Evolutionary conservation across 176 grass and related monocot species (phyloP).

Genomic region (Phoenix roebelenii): DNA sequence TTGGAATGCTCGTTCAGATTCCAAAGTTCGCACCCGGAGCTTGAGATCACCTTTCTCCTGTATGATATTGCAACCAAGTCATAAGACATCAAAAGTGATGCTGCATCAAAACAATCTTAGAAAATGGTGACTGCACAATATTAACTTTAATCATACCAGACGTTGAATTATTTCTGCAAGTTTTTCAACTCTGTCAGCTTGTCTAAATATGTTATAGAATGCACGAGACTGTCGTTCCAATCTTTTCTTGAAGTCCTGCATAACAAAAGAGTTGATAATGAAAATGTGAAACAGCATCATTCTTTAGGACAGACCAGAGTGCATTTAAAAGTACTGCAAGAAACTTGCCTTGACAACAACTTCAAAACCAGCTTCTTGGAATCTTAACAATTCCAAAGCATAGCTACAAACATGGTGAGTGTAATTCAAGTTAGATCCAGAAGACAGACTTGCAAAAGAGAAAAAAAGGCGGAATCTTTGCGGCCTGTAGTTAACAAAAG

Average conservation of each 20-base stretch:
- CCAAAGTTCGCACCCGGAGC: conserved; percentile 84
- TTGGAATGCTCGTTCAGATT: conserved; percentile 96
- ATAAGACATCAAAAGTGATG: conserved; percentile 3
- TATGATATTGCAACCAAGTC: conserved; percentile 14
- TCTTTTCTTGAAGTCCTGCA: conserved; percentile 82
- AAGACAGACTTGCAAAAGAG: background rate
- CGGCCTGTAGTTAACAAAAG: background rate
- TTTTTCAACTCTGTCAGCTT: conserved; percentile 96
- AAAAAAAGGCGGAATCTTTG: background rate
- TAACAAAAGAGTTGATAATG: conserved; percentile 10
- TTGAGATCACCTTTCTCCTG: conserved; percentile 98
- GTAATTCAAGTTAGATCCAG: conserved; percentile 22
- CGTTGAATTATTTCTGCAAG: conserved; percentile 79
- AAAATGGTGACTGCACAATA: too few relatives aligned
- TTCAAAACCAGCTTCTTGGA: conserved; percentile 97
- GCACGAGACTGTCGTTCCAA: conserved; percentile 91
- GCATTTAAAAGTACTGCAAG: conserved; percentile 7
- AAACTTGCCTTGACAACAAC: conserved; percentile 70
- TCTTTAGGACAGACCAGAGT: conserved; percentile 6
- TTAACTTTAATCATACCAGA: conserved; percentile 34
- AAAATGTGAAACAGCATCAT: background rate
- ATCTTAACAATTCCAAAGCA: conserved; percentile 80
- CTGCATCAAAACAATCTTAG: background rate
- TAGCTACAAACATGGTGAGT: conserved; percentile 49
- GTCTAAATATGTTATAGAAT: conserved; percentile 92